These are phyloP conservation scores for Saposhnikovia divaricata DNA, from an alignment of 129 eudicot species.

Conservation along the genomic window DNA sequence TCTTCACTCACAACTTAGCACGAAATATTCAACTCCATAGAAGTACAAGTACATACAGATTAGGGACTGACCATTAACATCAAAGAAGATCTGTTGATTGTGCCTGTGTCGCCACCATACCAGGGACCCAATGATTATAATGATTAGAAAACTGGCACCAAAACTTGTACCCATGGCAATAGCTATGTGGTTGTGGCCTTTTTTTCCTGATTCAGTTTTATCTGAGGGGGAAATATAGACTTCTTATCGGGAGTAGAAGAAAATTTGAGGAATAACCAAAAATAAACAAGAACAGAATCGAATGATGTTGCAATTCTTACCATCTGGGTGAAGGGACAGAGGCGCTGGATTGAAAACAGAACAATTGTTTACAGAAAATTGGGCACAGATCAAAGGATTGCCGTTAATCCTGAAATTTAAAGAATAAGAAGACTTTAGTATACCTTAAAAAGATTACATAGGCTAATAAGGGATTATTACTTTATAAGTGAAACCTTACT, in stretches of 20 bases:
- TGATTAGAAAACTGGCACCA: constrained; percentile 45
- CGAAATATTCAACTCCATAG: background rate
- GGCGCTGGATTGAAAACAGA: constrained; percentile 78
- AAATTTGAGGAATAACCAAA: background rate
- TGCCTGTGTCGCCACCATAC: constrained; percentile 80
- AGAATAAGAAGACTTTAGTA: background rate
- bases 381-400: constrained; percentile 77
- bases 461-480: background rate
- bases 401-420: constrained; percentile 55
- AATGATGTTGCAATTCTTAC: constrained; percentile 32
- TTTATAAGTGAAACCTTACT: constrained; percentile 36
- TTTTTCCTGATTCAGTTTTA: constrained; percentile 37
- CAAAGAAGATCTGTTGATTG: constrained; percentile 90
- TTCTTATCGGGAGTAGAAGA: background rate
- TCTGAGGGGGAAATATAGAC: constrained; percentile 21
- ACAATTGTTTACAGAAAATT: constrained; percentile 52
- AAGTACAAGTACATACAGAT: background rate
- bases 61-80: constrained; percentile 63
- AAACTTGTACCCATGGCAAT: constrained; percentile 70
- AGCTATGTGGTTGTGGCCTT: constrained; percentile 48
- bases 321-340: constrained; percentile 68
- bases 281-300: background rate
- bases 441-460: background rate
- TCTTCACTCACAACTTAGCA: background rate
- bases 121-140: constrained; percentile 35